Evolutionary conservation across 495 filamentous ascomycete species (phyloP).

Genomic region (Margaritispora aquatica): DNA sequence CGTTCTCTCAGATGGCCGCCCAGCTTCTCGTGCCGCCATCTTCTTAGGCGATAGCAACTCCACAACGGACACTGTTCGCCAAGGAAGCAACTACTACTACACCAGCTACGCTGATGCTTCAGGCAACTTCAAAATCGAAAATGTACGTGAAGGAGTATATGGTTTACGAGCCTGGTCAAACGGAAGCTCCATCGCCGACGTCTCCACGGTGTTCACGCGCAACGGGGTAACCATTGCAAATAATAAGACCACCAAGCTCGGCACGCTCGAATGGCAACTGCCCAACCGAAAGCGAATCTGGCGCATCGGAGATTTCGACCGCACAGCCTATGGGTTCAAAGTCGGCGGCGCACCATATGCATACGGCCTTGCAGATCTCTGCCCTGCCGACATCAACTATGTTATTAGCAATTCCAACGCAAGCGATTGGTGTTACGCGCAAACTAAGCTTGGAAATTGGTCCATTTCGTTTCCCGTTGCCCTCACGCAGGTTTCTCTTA

Average conservation of each 20-base stretch:
- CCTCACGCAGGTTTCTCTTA: background rate
- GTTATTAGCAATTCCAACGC: conserved; percentile 24
- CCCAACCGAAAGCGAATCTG: conserved; percentile 26
- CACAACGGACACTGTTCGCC: conserved; percentile 26
- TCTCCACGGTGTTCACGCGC: conserved; percentile 28
- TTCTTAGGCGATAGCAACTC: conserved; percentile 35
- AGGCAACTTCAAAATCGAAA: conserved; percentile 28
- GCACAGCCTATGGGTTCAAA: conserved; percentile 30
- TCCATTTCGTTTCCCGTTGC: conserved; percentile 25
- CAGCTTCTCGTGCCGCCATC: conserved; percentile 31
- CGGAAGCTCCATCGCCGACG: conserved; percentile 28
- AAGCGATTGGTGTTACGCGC: conserved; percentile 33
- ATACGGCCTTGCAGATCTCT: conserved; percentile 28
- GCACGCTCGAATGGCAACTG: conserved; percentile 25
- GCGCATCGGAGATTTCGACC: conserved; percentile 36
- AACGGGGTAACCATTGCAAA: conserved; percentile 27
- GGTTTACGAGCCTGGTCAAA: conserved; percentile 37
- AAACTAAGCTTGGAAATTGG: conserved; percentile 31
- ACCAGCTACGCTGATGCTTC: conserved; percentile 28
- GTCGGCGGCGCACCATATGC: conserved; percentile 29
- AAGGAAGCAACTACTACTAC: conserved; percentile 37
- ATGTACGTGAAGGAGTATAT: conserved; percentile 32
- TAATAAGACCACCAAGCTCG: conserved; percentile 21
- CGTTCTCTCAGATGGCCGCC: conserved; percentile 31
- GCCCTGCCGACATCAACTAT: conserved; percentile 29